A percentile compares a stretch with the other conserved stretches of the same genome.
Evolutionary conservation across 78 protist genomes (phyloP).

Genomic region (Dictyostelium citrinum): DNA sequence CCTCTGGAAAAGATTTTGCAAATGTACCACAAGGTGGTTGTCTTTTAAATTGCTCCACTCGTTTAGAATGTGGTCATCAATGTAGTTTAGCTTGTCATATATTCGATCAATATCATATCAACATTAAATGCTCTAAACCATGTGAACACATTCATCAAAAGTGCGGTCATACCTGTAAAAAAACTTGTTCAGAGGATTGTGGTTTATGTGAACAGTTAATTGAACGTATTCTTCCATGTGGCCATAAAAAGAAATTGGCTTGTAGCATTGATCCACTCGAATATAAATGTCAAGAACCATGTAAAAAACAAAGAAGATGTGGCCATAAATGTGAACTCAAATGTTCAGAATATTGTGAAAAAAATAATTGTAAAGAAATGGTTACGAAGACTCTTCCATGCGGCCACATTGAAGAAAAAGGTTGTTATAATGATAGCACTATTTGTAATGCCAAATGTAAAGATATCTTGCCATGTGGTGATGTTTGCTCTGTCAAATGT

Average conservation of each 20-base stretch:
- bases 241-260: background rate
- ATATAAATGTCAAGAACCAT: slow-evolving; percentile 16
- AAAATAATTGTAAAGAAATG: background rate
- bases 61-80: slow-evolving; percentile 75
- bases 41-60: slow-evolving; percentile 1
- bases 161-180: slow-evolving; percentile 28
- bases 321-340: slow-evolving; percentile 15
- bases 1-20: slow-evolving; percentile 23
- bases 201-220: background rate
- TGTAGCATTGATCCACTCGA: background rate
- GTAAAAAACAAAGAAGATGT: background rate
- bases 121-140: background rate
- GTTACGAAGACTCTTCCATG: slow-evolving; percentile 5
- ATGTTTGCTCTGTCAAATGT: slow-evolving; percentile 48
- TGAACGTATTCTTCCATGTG: background rate
- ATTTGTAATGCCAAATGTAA: slow-evolving; percentile 20
- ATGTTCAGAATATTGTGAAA: background rate
- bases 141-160: background rate
- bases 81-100: slow-evolving; percentile 81
- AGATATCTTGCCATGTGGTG: slow-evolving; percentile 60
- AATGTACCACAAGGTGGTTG: slow-evolving; percentile 85
- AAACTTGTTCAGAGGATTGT: background rate
- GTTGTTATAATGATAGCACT: background rate
- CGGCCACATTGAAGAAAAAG: background rate
- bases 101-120: slow-evolving; percentile 25